These are phyloP conservation scores for Vaccinium macrocarpon DNA, from an alignment of 148 eudicot genomes.

Conservation along the genomic window DNA sequence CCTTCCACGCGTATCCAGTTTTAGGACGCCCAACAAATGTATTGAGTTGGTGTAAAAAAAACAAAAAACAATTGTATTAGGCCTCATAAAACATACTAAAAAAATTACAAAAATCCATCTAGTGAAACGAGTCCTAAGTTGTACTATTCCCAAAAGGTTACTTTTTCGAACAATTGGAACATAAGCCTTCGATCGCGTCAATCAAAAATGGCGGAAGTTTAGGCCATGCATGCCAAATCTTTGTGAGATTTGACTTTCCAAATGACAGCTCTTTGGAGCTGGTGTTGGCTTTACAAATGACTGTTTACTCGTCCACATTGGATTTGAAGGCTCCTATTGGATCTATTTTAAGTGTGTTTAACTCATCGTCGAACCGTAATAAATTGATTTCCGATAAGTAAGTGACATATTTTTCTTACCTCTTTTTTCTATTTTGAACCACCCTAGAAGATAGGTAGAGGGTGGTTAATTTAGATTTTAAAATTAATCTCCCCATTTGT, in stretches of 20 bases:
- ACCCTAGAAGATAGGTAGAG: constrained; percentile 4
- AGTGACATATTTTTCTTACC: background rate
- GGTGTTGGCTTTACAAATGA: background rate
- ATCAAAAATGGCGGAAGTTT: background rate
- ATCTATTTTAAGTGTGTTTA: background rate
- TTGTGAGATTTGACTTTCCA: background rate
- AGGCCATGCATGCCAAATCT: background rate
- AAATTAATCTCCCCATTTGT: background rate
- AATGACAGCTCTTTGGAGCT: background rate
- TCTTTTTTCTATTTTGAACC: constrained; percentile 9
- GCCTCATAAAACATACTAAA: too few species aligned
- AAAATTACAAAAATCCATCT: too few species aligned
- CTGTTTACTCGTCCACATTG: background rate
- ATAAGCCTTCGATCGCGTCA: too few species aligned
- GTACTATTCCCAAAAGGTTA: too few species aligned
- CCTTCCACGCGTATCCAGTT: too few species aligned
- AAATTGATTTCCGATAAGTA: background rate
- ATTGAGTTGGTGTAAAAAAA: too few species aligned
- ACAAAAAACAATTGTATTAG: too few species aligned
- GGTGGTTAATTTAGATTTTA: background rate
- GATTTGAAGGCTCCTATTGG: background rate
- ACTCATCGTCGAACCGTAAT: too few species aligned
- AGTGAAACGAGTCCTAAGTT: too few species aligned
- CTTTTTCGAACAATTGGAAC: background rate
- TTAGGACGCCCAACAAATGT: too few species aligned